A percentile compares a stretch with the other conserved stretches of the same genome.
phyloP scores from a whole-genome alignment of 1,284 basidiomycete species.

The Rhodotorula sp. region DNA sequence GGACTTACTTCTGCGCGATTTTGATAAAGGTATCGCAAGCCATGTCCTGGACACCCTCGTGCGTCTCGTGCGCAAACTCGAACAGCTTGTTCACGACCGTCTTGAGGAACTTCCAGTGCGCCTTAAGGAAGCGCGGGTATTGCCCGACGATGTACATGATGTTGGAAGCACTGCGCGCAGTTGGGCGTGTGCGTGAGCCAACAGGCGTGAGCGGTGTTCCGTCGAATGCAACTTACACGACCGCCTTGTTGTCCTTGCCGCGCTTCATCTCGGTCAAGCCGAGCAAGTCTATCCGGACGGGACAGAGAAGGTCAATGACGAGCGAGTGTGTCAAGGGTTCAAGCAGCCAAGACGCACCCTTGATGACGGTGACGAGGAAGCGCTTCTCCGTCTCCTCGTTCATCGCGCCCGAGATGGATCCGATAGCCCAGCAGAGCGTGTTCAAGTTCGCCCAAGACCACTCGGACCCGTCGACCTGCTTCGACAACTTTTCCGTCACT shows the following conservation, averaged over 20 bases:
- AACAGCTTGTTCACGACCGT: constrained; percentile 99
- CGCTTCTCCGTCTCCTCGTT: constrained; percentile 99
- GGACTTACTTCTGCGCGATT: constrained; percentile 83
- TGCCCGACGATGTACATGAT: constrained; percentile 99
- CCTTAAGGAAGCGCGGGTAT: constrained; percentile 98
- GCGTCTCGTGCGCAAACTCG: constrained; percentile 99
- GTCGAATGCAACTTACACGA: constrained; percentile 57
- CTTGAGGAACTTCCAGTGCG: constrained; percentile 99
- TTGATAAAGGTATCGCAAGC: constrained; percentile 99
- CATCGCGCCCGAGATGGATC: constrained; percentile 99
- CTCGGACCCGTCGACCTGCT: constrained; percentile 74
- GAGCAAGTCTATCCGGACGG: constrained; percentile 60
- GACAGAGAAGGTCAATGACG: neutral
- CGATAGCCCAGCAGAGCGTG: constrained; percentile 99
- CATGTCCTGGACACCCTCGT: constrained; percentile 99
- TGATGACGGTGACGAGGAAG: constrained; percentile 98
- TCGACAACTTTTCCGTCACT: constrained; percentile 89
- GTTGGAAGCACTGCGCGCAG: constrained; percentile 67
- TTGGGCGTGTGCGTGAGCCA: no score
- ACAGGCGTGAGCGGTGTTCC: neutral
- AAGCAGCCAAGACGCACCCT: constrained; percentile 54
- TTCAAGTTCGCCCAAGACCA: constrained; percentile 99
- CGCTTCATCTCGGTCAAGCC: constrained; percentile 98
- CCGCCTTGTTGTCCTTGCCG: constrained; percentile 99
- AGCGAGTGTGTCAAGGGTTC: no score